These are phyloP conservation scores for Phialophora chinensis DNA, from an alignment of 2,329 filamentous ascomycete genomes.

Conservation along the genomic window DNA sequence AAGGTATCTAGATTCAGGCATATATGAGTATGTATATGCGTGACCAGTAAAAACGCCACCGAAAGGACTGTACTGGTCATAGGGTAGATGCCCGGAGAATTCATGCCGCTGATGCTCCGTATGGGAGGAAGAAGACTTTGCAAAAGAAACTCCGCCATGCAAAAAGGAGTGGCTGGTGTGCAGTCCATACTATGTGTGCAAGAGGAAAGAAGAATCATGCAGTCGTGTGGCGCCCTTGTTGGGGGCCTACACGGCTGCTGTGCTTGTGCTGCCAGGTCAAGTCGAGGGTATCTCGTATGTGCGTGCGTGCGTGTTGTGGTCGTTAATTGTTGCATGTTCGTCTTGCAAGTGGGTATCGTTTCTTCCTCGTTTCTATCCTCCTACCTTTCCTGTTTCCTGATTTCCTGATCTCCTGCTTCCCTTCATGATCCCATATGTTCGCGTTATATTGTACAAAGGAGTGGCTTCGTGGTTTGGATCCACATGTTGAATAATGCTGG, in stretches of 20 bases:
- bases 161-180: constrained; percentile 5
- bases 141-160: constrained; percentile 5
- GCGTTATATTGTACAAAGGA: constrained; percentile 8
- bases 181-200: not conserved
- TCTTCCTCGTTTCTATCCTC: constrained; percentile 6
- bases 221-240: not conserved
- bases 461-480: not conserved
- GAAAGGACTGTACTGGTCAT: not conserved
- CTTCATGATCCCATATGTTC: not conserved
- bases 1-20: not conserved
- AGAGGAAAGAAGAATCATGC: not conserved
- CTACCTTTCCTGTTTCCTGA: not conserved
- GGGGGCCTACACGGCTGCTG: not conserved
- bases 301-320: not conserved
- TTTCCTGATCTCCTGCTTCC: not conserved
- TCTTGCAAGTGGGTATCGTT: constrained; percentile 3
- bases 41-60: not conserved
- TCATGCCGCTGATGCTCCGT: not conserved
- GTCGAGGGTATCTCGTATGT: constrained; percentile 1
- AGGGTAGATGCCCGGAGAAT: not conserved
- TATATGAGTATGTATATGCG: not conserved
- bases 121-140: not conserved
- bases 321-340: constrained; percentile 4
- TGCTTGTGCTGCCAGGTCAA: not conserved
- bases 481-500: not conserved